Conservation (phyloP, 148 eudicot species). For the Dysphania ambrosioides region DNA sequence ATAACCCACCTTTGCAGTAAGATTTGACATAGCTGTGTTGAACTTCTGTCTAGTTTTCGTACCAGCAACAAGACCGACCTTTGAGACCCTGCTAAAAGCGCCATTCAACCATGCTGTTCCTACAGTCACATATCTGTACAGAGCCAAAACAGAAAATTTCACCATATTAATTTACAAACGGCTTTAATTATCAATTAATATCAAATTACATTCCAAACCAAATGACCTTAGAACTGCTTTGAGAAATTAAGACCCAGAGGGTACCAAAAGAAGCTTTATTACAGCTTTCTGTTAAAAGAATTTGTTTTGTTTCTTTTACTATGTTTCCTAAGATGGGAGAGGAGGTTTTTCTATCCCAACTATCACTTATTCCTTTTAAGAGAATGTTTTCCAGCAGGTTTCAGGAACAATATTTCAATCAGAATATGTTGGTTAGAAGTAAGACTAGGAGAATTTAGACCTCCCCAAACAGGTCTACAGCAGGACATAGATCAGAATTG, state of each 20-base stretch:
- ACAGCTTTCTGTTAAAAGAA: too few species aligned
- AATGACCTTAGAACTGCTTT: background rate
- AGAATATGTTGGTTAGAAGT: background rate
- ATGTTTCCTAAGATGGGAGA: background rate
- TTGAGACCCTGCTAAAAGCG: conserved; percentile 82
- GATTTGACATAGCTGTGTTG: conserved; percentile 66
- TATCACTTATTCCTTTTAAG: background rate
- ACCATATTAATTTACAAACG: background rate
- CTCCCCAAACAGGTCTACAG: background rate
- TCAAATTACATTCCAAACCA: background rate
- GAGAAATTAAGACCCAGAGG: too few species aligned
- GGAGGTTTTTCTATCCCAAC: background rate
- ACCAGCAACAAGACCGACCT: conserved; percentile 88
- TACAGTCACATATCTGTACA: conserved; percentile 75
- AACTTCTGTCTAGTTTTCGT: conserved; percentile 76
- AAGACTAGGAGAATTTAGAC: background rate
- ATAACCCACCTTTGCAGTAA: conserved; percentile 61
- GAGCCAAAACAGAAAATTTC: conserved; percentile 1
- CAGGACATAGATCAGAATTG: too few species aligned
- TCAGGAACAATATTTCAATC: background rate
- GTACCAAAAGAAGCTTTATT: too few species aligned
- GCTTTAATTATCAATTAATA: background rate
- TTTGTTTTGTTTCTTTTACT: background rate
- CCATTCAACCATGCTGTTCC: conserved; percentile 94
- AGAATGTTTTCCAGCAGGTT: background rate